phyloP scores from a whole-genome alignment of 2,329 filamentous ascomycete genomes.

The Aspergillus puulaauensis region DNA sequence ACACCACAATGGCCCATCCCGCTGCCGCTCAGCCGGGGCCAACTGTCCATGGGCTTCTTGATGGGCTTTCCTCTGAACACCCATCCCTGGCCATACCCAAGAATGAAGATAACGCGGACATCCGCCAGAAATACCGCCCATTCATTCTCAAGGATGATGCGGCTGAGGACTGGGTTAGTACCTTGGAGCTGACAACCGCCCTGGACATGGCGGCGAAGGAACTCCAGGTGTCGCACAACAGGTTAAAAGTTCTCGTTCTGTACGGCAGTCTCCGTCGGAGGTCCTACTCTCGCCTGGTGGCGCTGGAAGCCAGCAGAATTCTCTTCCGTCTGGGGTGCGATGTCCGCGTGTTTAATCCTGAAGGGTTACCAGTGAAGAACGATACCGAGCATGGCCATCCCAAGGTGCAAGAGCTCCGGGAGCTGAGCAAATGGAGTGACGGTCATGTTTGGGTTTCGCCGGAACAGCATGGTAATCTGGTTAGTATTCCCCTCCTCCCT shows the following conservation, averaged over 20 bases:
- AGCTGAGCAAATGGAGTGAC: conserved; percentile 50
- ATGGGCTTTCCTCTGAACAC: neutral
- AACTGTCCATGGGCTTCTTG: neutral
- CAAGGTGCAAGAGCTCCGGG: conserved; percentile 50
- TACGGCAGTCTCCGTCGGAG: neutral
- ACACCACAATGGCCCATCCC: neutral
- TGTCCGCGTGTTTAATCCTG: conserved; percentile 54
- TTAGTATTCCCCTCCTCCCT: conserved; percentile 20
- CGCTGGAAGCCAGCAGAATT: neutral
- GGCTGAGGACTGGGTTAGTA: conserved; percentile 55
- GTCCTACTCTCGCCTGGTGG: neutral
- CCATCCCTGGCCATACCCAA: conserved; percentile 9
- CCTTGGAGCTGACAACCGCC: conserved; percentile 57
- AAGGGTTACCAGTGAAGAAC: conserved; percentile 62
- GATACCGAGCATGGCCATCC: neutral
- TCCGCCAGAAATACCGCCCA: conserved; percentile 55
- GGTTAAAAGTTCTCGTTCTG: conserved; percentile 56
- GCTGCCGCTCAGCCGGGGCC: neutral
- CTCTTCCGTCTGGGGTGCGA: neutral
- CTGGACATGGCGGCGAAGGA: too few species aligned
- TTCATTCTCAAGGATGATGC: conserved; percentile 48
- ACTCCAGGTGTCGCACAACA: conserved; percentile 22
- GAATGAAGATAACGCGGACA: conserved; percentile 47
- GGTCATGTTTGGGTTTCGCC: too few species aligned
- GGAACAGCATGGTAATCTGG: conserved; percentile 45